These are phyloP conservation scores for Diaporthe sp. DNA, from an alignment of 2,329 filamentous ascomycete species.

Conservation along the genomic window DNA sequence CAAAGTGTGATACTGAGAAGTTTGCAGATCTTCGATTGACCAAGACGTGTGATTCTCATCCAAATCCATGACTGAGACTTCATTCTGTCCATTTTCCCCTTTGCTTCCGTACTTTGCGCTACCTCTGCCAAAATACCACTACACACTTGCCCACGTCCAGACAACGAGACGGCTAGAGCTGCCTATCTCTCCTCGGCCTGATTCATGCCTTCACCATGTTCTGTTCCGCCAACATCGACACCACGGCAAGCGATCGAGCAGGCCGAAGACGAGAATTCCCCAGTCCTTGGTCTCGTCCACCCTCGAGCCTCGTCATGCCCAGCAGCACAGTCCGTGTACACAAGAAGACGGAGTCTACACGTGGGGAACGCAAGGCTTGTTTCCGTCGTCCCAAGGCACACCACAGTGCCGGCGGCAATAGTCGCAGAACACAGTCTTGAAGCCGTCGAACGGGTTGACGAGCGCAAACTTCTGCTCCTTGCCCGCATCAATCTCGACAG, in stretches of 20 bases:
- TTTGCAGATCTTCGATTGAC: too few relatives aligned
- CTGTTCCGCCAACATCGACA: not conserved
- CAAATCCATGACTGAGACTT: not conserved
- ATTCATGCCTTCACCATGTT: not conserved
- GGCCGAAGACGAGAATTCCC: too few relatives aligned
- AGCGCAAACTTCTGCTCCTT: not conserved
- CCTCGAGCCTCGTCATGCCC: too few relatives aligned
- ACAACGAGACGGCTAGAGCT: not conserved
- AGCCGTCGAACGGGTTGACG: constrained; percentile 16
- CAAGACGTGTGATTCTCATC: not conserved
- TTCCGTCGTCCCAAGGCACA: not conserved
- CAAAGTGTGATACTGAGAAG: not conserved
- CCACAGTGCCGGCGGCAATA: not conserved
- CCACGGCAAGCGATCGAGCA: not conserved
- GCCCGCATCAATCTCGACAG: not conserved
- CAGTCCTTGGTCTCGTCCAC: not conserved
- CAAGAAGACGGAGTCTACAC: not conserved
- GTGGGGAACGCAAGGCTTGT: not conserved
- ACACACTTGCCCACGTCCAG: not conserved
- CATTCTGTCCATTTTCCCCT: not conserved
- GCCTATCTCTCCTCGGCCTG: not conserved
- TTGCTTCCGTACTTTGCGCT: not conserved
- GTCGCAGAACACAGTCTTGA: constrained; percentile 14
- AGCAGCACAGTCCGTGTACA: not conserved
- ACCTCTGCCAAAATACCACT: not conserved